Conservation (phyloP, 805 yeast species). For the Grigorovia yakushimaensis region DNA sequence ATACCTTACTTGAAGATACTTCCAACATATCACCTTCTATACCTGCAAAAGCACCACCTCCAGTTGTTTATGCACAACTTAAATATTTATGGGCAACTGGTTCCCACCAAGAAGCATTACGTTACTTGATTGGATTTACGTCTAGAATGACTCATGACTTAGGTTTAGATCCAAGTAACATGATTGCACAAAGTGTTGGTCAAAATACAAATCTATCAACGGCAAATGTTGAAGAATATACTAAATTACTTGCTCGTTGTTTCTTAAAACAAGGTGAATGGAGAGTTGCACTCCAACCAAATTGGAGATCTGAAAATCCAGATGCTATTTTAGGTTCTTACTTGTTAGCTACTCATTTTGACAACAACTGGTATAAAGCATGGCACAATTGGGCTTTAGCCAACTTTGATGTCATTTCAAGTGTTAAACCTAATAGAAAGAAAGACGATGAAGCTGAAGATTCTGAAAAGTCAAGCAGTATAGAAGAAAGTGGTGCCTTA, state of each 20-base stretch:
- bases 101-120: constrained; percentile 71
- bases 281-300: constrained; percentile 70
- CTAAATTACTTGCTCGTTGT: constrained; percentile 80
- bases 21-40: constrained; percentile 33
- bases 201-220: constrained; percentile 37
- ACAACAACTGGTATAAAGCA: constrained; percentile 87
- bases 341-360: constrained; percentile 86
- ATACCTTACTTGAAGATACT: constrained; percentile 64
- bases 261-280: constrained; percentile 96
- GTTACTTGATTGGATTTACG: constrained; percentile 79
- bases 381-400: constrained; percentile 99
- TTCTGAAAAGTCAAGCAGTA: not conserved
- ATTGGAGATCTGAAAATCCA: constrained; percentile 72
- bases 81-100: constrained; percentile 96
- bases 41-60: constrained; percentile 81
- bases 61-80: constrained; percentile 89
- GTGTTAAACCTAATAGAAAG: constrained; percentile 28
- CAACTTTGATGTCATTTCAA: constrained; percentile 82
- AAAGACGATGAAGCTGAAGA: constrained; percentile 10
- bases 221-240: constrained; percentile 70
- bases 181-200: constrained; percentile 78
- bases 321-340: constrained; percentile 88
- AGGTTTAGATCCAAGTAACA: constrained; percentile 74
- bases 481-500: constrained; percentile 11
- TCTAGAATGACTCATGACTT: constrained; percentile 80